Evolutionary conservation across 352 stramenopile species (phyloP), one percentile per base, ranked within the genome.

Genomic region (Globisporangium nodosum): DNA sequence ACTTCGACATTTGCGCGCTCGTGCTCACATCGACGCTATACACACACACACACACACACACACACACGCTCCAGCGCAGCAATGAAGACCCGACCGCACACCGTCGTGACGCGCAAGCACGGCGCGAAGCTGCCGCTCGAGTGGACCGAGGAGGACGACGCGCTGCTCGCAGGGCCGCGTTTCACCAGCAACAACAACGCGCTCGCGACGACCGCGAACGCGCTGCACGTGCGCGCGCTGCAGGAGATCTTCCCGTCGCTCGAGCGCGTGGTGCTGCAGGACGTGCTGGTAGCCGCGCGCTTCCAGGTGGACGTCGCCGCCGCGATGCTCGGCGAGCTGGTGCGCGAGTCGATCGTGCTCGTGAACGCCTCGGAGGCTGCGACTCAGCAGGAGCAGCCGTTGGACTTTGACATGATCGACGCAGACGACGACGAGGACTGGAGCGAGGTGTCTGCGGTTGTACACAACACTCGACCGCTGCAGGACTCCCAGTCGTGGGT

Each of bases 241-340:
- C 68, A 70, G 45, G 78, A 88, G 35, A 71, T 91, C 30, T 91
- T 85, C 64, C 81, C 81, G 3, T 64, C 52, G 7, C 54, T 88
- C 8, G 60, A 63, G 1, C 35, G 71, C 18, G 79, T 84, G 15
- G 56, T 89, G 45, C 61, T 85, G 21, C 63, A 78, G 45, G 81
- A 89, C 56, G 73, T 91, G 55, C 64, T 91, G 33, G 63, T 76
- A 18, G 72, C 81, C 15, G 77, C 81, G n/a, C 72, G 85, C 58
- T 91, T 73, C 64, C 70, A 73, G n/a, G 70, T 86, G 54, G 78
- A 91, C 46, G 56, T 79, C 21, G 81, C 81, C 0, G 81, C 78
- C 0, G 65, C 67, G 39, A 87, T 91, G 75, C 66, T 89, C 24
- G 60, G 69, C 30, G 77, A 91, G 40, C 46, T 89, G 18, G 69